These are phyloP conservation scores for Carex pumila DNA, from an alignment of 176 grass and related monocot genomes.

Conservation along the genomic window DNA sequence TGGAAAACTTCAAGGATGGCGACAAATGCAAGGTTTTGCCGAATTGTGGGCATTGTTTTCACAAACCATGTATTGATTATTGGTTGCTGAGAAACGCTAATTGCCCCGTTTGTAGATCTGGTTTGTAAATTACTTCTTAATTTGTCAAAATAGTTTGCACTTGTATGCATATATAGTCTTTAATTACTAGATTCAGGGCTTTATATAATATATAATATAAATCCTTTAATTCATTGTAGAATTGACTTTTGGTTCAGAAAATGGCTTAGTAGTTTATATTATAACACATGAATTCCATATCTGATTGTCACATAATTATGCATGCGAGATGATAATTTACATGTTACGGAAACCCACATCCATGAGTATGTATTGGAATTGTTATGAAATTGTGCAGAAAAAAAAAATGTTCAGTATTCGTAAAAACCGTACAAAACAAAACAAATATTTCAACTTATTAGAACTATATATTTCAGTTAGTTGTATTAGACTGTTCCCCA, in stretches of 20 bases:
- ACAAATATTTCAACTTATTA: no score
- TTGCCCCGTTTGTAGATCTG: conserved; percentile 5
- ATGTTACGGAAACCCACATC: no score
- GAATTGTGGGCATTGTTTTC: conserved; percentile 2
- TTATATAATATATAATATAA: neutral
- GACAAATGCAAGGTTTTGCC: conserved; percentile 8
- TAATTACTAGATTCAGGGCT: neutral
- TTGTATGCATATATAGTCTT: neutral
- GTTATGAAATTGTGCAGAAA: no score
- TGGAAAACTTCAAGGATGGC: conserved; percentile 6
- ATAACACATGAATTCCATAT: neutral
- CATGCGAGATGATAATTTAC: no score
- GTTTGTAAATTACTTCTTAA: neutral
- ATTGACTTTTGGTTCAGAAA: neutral
- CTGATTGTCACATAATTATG: no score
- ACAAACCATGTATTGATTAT: conserved; percentile 7
- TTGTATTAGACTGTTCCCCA: no score
- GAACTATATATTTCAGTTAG: no score
- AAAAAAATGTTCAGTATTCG: no score
- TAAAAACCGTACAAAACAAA: no score
- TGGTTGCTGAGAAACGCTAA: conserved; percentile 11
- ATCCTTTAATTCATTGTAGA: neutral
- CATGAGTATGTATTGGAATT: no score
- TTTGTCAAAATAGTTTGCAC: neutral
- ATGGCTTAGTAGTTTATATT: neutral